Conservation (phyloP, 768 basidiomycete species). For the Suillus lakei region DNA sequence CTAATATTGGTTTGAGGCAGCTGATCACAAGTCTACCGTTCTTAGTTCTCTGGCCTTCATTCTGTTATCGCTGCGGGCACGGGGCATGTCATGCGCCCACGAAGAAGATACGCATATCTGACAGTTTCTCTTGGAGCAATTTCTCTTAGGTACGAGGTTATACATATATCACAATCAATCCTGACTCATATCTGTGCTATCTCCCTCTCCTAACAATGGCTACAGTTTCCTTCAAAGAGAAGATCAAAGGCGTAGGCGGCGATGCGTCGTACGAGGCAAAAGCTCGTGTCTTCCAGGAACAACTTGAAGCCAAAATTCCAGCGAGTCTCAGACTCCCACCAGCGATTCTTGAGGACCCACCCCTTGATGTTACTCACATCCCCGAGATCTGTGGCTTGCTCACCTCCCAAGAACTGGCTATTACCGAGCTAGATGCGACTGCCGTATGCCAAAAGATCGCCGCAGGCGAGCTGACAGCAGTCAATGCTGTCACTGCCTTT, state of each 20-base stretch:
- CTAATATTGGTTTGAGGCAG: too few relatives aligned
- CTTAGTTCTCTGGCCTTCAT: neutral
- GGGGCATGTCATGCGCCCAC: constrained; percentile 2
- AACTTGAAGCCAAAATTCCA: constrained; percentile 31
- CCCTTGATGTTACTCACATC: constrained; percentile 38
- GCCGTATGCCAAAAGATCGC: constrained; percentile 34
- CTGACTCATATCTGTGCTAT: neutral
- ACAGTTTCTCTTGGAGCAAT: neutral
- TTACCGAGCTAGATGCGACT: constrained; percentile 43
- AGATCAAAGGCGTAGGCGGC: constrained; percentile 27
- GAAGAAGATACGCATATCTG: neutral
- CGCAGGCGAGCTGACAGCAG: constrained; percentile 37
- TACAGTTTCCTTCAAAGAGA: constrained; percentile 24
- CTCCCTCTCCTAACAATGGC: neutral
- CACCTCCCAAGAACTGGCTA: constrained; percentile 35
- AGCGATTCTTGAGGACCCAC: constrained; percentile 24
- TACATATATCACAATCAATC: neutral
- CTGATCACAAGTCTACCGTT: constrained; percentile 1
- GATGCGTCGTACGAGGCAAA: constrained; percentile 22
- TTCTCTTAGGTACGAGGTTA: neutral
- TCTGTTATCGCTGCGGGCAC: neutral
- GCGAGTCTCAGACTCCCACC: constrained; percentile 18
- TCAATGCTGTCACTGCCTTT: constrained; percentile 47
- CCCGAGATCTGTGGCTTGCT: constrained; percentile 38
- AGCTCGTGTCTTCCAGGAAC: constrained; percentile 23